A percentile compares a stretch with the other conserved stretches of the same genome.
Conservation (phyloP, 768 basidiomycete genomes). For the Rhizopogon rudus region DNA sequence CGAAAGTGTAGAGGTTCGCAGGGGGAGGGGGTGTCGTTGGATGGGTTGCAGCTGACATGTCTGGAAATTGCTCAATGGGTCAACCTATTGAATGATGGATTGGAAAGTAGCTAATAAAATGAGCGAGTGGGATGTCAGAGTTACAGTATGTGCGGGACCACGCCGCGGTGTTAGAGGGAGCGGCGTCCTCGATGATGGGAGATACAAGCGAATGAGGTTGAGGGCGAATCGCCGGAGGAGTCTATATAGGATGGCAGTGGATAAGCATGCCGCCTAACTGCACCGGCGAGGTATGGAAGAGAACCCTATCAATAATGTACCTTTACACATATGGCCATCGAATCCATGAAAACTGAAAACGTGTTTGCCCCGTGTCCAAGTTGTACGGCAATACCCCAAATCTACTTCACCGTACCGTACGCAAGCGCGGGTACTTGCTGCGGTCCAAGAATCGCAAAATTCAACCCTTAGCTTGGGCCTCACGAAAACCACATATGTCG, state of each 20-base stretch:
- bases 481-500: too few relatives aligned
- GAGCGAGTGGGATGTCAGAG: neutral
- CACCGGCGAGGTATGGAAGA: neutral
- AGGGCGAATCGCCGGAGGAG: neutral
- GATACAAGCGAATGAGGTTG: neutral
- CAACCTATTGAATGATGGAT: neutral
- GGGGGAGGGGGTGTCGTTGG: neutral
- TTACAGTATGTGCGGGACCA: neutral
- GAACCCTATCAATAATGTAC: too few relatives aligned
- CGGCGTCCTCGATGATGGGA: neutral
- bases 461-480: too few relatives aligned
- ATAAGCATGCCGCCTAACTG: neutral
- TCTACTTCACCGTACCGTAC: too few relatives aligned
- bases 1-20: conserved; percentile 10
- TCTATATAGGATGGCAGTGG: neutral
- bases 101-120: neutral
- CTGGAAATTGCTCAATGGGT: neutral
- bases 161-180: neutral
- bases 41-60: neutral
- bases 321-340: neutral
- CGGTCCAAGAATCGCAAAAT: too few relatives aligned
- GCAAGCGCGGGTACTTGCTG: too few relatives aligned
- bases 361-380: neutral
- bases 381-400: neutral
- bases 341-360: neutral